Evolutionary conservation across 169 alveolate genomes (phyloP).

Genomic region (Neospora caninum): DNA sequence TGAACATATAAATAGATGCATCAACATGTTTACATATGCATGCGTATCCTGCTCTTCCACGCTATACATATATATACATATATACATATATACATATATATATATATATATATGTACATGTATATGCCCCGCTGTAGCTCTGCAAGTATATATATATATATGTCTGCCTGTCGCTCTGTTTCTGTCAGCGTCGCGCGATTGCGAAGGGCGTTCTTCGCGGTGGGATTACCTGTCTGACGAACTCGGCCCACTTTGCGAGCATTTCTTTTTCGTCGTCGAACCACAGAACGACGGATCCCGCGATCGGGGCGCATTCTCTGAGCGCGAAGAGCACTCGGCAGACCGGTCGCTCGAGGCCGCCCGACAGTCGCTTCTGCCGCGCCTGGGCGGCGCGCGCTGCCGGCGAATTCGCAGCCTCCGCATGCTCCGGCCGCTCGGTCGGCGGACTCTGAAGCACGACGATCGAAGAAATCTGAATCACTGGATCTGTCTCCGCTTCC

Average conservation of each 20-base stretch:
- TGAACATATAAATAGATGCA: no score
- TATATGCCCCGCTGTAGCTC: neutral
- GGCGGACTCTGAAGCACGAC: conserved; percentile 68
- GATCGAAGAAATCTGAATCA: conserved; percentile 95
- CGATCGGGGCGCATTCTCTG: conserved; percentile 87
- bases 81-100: no score
- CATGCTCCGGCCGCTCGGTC: neutral
- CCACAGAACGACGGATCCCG: conserved; percentile 84
- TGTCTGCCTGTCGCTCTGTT: neutral
- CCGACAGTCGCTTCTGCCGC: neutral
- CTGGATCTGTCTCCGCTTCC: conserved; percentile 93
- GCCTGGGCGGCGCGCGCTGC: neutral
- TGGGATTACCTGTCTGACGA: conserved; percentile 51
- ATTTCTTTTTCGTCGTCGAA: conserved; percentile 84
- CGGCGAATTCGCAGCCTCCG: neutral
- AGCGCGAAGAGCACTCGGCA: conserved; percentile 84
- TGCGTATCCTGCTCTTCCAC: no score
- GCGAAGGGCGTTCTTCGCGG: neutral
- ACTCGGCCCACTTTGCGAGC: conserved; percentile 72
- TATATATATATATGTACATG: no score
- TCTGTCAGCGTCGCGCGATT: no score
- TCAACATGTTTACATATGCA: no score
- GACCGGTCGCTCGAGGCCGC: conserved; percentile 79
- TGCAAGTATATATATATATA: neutral
- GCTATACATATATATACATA: no score